These are phyloP conservation scores for Conticribra guillardii DNA, from an alignment of 108 stramenopile species.

Conservation along the genomic window DNA sequence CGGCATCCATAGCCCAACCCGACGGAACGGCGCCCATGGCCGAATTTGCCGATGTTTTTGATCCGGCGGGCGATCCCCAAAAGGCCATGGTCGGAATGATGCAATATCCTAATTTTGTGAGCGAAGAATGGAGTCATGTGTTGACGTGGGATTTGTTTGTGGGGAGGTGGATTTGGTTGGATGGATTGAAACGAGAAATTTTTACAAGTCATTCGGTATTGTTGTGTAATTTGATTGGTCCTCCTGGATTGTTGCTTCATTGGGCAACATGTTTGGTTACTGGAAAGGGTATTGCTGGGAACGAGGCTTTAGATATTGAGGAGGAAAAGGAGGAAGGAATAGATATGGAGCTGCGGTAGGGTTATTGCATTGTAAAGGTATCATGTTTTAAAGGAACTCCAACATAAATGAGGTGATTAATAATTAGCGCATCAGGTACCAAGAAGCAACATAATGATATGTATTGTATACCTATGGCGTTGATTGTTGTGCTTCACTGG, in stretches of 20 bases:
- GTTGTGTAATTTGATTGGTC: slow-evolving; percentile 88
- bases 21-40: slow-evolving; percentile 79
- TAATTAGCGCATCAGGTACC: too few species aligned
- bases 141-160: slow-evolving; percentile 94
- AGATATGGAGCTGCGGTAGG: too few species aligned
- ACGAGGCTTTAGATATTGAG: slow-evolving; percentile 38
- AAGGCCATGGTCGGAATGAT: slow-evolving; percentile 87
- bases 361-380: too few species aligned
- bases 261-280: slow-evolving; percentile 71
- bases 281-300: slow-evolving; percentile 61
- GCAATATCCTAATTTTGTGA: slow-evolving; percentile 89
- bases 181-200: slow-evolving; percentile 79
- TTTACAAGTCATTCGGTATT: slow-evolving; percentile 85
- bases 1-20: slow-evolving; percentile 65
- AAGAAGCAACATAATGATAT: too few species aligned
- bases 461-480: too few species aligned
- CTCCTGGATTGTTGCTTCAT: slow-evolving; percentile 87
- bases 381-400: too few species aligned
- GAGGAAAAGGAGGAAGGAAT: not conserved
- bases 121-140: slow-evolving; percentile 91
- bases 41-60: slow-evolving; percentile 88
- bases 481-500: too few species aligned
- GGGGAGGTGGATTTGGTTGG: slow-evolving; percentile 90
- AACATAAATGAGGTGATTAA: too few species aligned
- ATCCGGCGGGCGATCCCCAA: slow-evolving; percentile 82